These are phyloP conservation scores for Serendipita indica DNA, from an alignment of 768 basidiomycete genomes.

Conservation along the genomic window DNA sequence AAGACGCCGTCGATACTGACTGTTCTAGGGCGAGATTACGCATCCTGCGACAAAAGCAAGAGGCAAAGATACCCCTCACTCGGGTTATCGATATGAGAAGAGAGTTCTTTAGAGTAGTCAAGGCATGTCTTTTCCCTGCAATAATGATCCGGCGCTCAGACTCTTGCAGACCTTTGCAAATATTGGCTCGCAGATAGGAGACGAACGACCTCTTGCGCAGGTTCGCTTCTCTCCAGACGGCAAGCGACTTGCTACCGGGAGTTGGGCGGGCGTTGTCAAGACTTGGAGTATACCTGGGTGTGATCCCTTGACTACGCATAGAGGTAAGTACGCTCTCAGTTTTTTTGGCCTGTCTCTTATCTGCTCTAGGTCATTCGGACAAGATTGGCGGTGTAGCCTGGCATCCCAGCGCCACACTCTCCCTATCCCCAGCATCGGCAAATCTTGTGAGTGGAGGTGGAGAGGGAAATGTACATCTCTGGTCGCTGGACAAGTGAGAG, in stretches of 20 bases:
- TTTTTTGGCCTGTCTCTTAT: neutral
- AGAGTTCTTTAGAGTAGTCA: constrained; percentile 75
- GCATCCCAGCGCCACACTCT: constrained; percentile 85
- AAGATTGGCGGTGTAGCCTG: constrained; percentile 92
- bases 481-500: constrained; percentile 69
- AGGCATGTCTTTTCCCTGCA: constrained; percentile 35
- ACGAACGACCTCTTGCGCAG: constrained; percentile 85
- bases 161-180: constrained; percentile 64
- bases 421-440: constrained; percentile 44
- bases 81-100: constrained; percentile 88
- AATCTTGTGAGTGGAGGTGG: constrained; percentile 88
- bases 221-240: constrained; percentile 92
- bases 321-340: constrained; percentile 35
- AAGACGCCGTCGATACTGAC: constrained; percentile 45
- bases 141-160: neutral
- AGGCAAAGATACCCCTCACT: constrained; percentile 73
- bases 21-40: constrained; percentile 85
- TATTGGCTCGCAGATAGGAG: constrained; percentile 94
- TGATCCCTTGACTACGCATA: constrained; percentile 55
- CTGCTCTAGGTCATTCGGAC: constrained; percentile 59
- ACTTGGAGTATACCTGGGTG: constrained; percentile 92
- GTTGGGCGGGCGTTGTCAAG: constrained; percentile 92
- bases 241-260: constrained; percentile 75
- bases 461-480: constrained; percentile 72
- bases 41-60: constrained; percentile 80